Evolutionary conservation across 1,284 basidiomycete species (phyloP).

Genomic region (Kalmanozyma brasiliensis): DNA sequence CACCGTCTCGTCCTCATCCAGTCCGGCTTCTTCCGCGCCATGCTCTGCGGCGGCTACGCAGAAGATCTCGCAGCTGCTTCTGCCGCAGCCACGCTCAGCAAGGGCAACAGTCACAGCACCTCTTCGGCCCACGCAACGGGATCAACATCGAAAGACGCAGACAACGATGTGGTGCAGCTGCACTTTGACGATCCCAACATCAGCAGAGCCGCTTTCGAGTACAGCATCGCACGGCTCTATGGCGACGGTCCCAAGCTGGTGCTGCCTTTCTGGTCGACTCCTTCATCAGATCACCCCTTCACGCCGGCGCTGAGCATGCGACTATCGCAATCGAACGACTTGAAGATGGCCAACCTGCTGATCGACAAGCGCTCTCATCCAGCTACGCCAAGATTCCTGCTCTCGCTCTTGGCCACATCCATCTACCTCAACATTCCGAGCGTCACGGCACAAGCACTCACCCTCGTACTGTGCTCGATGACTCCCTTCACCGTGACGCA

Average conservation of each 20-base stretch:
- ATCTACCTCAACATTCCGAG: conserved; percentile 85
- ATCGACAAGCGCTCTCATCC: conserved; percentile 72
- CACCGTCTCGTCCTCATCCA: conserved; percentile 62
- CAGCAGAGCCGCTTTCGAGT: conserved; percentile 60
- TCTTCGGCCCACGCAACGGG: conserved; percentile 2
- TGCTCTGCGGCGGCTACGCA: conserved; percentile 58
- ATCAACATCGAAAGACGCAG: conserved; percentile 5
- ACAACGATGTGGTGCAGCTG: conserved; percentile 39
- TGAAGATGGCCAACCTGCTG: conserved; percentile 53
- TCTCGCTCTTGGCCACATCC: conserved; percentile 85
- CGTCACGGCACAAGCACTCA: conserved; percentile 79
- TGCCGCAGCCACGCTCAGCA: conserved; percentile 37
- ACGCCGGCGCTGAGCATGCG: conserved; percentile 74
- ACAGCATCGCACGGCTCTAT: conserved; percentile 60
- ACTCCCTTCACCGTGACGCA: conserved; percentile 80
- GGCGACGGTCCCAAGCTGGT: conserved; percentile 56
- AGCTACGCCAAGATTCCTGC: conserved; percentile 81
- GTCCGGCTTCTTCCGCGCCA: conserved; percentile 60
- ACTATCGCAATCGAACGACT: conserved; percentile 73
- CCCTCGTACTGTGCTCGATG: conserved; percentile 78
- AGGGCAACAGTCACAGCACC: conserved; percentile 20
- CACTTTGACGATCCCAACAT: conserved; percentile 63
- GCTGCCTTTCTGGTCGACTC: conserved; percentile 56
- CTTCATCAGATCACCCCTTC: conserved; percentile 44
- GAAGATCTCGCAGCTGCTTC: conserved; percentile 47